Conservation (phyloP, 2,329 filamentous ascomycete genomes). For the Eutypella sp. region DNA sequence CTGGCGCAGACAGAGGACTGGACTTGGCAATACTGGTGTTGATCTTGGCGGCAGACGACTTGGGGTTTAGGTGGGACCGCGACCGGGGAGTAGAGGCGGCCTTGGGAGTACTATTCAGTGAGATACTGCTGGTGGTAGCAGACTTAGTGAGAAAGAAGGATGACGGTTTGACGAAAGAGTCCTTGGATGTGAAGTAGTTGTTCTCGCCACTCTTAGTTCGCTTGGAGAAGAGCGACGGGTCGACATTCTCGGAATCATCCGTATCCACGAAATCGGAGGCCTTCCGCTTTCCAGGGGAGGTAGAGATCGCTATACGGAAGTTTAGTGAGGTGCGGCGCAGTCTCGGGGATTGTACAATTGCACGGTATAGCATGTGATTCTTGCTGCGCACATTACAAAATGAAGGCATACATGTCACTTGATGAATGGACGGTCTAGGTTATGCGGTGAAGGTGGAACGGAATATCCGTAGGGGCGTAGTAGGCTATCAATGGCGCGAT, state of each 20-base stretch:
- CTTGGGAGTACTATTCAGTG: slow-evolving; percentile 27
- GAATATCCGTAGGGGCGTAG: too few relatives aligned
- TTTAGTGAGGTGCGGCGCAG: slow-evolving; percentile 20
- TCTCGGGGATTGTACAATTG: neutral
- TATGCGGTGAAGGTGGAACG: slow-evolving; percentile 1
- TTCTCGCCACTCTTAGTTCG: slow-evolving; percentile 48
- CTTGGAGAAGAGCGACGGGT: slow-evolving; percentile 54
- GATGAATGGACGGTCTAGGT: neutral
- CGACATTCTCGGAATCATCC: slow-evolving; percentile 58
- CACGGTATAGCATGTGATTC: neutral
- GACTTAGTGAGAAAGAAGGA: slow-evolving; percentile 41
- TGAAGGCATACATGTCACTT: neutral
- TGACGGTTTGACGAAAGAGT: slow-evolving; percentile 42
- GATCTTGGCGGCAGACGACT: slow-evolving; percentile 45
- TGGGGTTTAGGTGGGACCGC: slow-evolving; percentile 45
- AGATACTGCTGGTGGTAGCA: slow-evolving; percentile 30
- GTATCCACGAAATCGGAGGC: slow-evolving; percentile 44
- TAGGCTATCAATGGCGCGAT: neutral
- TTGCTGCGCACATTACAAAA: neutral
- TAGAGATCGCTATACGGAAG: slow-evolving; percentile 33
- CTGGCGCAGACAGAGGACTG: slow-evolving; percentile 60
- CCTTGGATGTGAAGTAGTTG: slow-evolving; percentile 33
- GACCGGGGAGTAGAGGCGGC: slow-evolving; percentile 31
- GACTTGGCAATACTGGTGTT: slow-evolving; percentile 41
- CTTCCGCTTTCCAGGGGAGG: slow-evolving; percentile 51